Percentiles rank a stretch among this genome's conserved stretches.
Evolutionary conservation across 2,329 filamentous ascomycete species (phyloP).

Genomic region (Ophiostoma sp.): DNA sequence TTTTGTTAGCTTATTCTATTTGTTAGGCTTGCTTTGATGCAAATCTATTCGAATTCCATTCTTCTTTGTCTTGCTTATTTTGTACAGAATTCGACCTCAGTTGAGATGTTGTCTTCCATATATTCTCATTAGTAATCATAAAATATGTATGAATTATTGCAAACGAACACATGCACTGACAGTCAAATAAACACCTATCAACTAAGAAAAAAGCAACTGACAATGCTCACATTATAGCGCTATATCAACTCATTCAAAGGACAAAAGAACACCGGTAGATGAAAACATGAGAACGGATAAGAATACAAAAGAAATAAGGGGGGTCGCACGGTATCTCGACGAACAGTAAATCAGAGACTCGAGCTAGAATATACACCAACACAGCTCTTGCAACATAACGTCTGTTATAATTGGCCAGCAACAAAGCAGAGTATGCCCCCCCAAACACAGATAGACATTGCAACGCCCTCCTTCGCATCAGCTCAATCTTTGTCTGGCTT

Average conservation of each 20-base stretch:
- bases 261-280: not conserved
- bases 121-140: too few species aligned
- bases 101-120: too few species aligned
- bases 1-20: too few species aligned
- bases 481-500: not conserved
- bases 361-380: not conserved
- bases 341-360: not conserved
- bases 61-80: too few species aligned
- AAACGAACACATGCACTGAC: too few species aligned
- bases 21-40: too few species aligned
- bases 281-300: not conserved
- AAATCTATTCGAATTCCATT: too few species aligned
- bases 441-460: not conserved
- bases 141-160: too few species aligned
- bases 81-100: too few species aligned
- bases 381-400: not conserved
- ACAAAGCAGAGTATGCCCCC: not conserved
- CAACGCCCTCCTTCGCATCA: not conserved
- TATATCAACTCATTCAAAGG: not conserved
- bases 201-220: not conserved
- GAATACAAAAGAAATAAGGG: not conserved
- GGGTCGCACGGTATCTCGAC: not conserved
- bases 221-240: not conserved
- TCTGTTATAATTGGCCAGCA: conserved; percentile 6
- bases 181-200: not conserved